Conservation (phyloP, 495 filamentous ascomycete species). For the Annulohypoxylon bovei region DNA sequence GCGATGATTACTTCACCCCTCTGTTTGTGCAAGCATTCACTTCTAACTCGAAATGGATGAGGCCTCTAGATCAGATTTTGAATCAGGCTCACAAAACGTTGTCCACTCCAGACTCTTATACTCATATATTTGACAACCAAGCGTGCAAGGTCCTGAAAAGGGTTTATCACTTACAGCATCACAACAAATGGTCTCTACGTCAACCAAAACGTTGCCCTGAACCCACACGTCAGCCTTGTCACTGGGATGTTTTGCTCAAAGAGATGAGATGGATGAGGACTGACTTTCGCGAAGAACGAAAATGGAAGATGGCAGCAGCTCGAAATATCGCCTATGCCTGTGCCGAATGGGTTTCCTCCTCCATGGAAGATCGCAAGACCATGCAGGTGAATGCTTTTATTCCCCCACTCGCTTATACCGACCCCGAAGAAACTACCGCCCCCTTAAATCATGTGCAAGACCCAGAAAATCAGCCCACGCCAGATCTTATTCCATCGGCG, state of each 20-base stretch:
- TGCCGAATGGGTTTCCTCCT: slow-evolving; percentile 77
- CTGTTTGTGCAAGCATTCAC: slow-evolving; percentile 79
- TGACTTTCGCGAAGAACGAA: slow-evolving; percentile 92
- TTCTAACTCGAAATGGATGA: slow-evolving; percentile 65
- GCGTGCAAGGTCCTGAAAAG: slow-evolving; percentile 82
- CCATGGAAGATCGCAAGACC: slow-evolving; percentile 65
- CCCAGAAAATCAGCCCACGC: slow-evolving; percentile 64
- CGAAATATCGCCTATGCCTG: slow-evolving; percentile 80
- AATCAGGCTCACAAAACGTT: slow-evolving; percentile 82
- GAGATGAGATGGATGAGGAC: slow-evolving; percentile 98
- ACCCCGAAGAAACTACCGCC: slow-evolving; percentile 44
- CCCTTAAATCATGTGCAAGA: slow-evolving; percentile 38
- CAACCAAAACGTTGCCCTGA: slow-evolving; percentile 84
- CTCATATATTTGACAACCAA: slow-evolving; percentile 82
- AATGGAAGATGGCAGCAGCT: slow-evolving; percentile 88
- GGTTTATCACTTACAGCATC: slow-evolving; percentile 87
- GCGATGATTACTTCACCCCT: slow-evolving; percentile 81
- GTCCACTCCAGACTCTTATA: slow-evolving; percentile 77
- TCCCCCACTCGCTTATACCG: slow-evolving; percentile 42
- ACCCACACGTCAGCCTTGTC: slow-evolving; percentile 75
- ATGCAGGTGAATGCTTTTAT: slow-evolving; percentile 72
- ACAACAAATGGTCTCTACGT: slow-evolving; percentile 88
- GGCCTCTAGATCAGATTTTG: slow-evolving; percentile 73
- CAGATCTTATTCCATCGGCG: slow-evolving; percentile 74
- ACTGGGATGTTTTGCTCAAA: slow-evolving; percentile 85